A percentile compares a stretch with the other conserved stretches of the same genome.
phyloP scores from a whole-genome alignment of 306 rosid genomes.

The Sicyos edulis region DNA sequence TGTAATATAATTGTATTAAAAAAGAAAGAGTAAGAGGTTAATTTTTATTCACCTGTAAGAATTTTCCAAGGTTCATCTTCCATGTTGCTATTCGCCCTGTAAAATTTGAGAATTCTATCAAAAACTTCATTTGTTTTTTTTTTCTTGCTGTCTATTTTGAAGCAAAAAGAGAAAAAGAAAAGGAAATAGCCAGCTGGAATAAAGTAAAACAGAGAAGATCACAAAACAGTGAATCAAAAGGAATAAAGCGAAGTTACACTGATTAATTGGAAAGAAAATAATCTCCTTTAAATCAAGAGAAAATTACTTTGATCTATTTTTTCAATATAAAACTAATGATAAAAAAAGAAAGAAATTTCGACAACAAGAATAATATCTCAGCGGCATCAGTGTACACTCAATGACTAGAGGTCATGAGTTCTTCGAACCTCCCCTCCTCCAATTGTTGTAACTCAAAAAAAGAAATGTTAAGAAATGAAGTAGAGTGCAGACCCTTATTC shows the following conservation, averaged over 20 bases:
- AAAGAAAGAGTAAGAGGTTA: not conserved
- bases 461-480: constrained; percentile 8
- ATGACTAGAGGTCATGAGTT: too few relatives aligned
- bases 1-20: not conserved
- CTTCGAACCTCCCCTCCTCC: too few relatives aligned
- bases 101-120: not conserved
- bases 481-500: not conserved
- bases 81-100: constrained; percentile 11
- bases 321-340: not conserved
- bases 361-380: too few relatives aligned
- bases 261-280: not conserved
- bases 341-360: too few relatives aligned
- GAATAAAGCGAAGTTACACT: not conserved
- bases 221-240: constrained; percentile 15
- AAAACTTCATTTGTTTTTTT: not conserved
- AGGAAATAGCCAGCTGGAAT: not conserved
- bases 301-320: not conserved
- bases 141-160: not conserved
- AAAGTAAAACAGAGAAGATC: constrained; percentile 10
- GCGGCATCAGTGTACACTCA: too few relatives aligned
- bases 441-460: too few relatives aligned
- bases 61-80: constrained; percentile 18
- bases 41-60: constrained; percentile 14
- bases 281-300: not conserved
- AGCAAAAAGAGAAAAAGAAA: not conserved